These are phyloP conservation scores for Cymbopogon flexuosus DNA, from an alignment of 202 grass and related monocot species.

Conservation along the genomic window DNA sequence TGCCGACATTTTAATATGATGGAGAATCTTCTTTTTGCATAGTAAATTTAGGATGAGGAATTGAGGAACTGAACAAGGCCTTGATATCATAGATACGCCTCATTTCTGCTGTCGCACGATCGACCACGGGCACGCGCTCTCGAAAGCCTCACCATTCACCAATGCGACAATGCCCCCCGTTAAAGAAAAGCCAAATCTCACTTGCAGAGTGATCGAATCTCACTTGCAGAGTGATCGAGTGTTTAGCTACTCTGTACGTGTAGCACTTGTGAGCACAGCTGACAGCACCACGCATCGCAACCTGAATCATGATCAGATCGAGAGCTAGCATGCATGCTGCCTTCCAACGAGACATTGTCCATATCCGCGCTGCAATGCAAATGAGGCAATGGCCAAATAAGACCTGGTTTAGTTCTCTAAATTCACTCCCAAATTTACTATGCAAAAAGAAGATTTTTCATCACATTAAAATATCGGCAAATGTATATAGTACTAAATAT, in stretches of 20 bases:
- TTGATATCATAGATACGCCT: not conserved
- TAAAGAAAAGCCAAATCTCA: not conserved
- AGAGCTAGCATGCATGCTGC: not conserved
- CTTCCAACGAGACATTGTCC: not conserved
- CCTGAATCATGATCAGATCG: not conserved
- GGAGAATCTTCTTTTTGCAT: too few species aligned
- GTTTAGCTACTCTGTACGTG: not conserved
- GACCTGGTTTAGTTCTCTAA: too few species aligned
- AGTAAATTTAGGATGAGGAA: too few species aligned
- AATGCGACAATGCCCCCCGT: not conserved
- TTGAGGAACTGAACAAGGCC: too few species aligned
- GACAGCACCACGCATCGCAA: too few species aligned
- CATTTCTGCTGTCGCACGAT: not conserved
- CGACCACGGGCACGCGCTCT: constrained; percentile 1
- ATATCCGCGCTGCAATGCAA: too few species aligned
- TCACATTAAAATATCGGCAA: too few species aligned
- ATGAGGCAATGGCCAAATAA: too few species aligned
- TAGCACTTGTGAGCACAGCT: not conserved
- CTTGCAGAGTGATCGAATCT: not conserved
- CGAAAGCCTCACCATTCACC: not conserved
- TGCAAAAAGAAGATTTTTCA: too few species aligned
- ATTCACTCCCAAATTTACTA: too few species aligned
- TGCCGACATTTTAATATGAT: too few species aligned
- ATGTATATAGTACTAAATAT: too few species aligned
- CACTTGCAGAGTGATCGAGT: not conserved